Base-by-base conservation (phyloP, 2,329 filamentous ascomycete genomes). In the Talaromyces amestolkiae region DNA sequence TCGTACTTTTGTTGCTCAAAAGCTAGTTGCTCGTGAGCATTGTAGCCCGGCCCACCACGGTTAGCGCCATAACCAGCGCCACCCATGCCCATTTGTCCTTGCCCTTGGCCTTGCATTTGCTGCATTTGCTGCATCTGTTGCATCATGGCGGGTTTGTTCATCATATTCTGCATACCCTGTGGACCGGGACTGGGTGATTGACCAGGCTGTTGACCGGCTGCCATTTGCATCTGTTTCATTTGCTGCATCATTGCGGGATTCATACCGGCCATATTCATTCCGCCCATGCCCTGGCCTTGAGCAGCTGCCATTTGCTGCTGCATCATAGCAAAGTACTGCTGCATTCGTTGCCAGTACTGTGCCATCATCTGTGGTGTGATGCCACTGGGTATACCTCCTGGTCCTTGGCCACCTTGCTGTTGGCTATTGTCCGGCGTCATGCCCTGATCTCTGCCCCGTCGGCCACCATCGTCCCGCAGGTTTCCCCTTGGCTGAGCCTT, bases 311-410 rank as follows among this genome's bases (percentile, higher is more conserved):
- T 92, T 75, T 95, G 90, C 73, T 94, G 91, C 79, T 96, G 93
- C 92, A 97, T 95, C 86, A 97, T 89, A 65, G 89, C 85, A 78
- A 97, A 96, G 79, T 96, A 97, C 76, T 97, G 92, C 79, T 99
- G 95, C 94, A 99, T 98, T 58, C 93, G 88, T 77, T 97, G 92
- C 88, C 95, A 96, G 80, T 98, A 97, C 77, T 97, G 93, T 2
- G 95, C 95, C 93, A 98, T 97, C 83, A 96, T 89, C 74, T 97
- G 93, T 0, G 94, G 94, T 22, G 91, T 96, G 91, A 98, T 96
- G 68, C 90, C 89, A 61, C 83, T 76, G 76, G 74, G 72, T 69
- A 78, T 76, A 54, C 75, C 77, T 64, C 69, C 72, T 67, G 79
- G 79, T 27, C 73, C 70, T 68, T 81, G 81, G 59, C 78, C 78